These are phyloP conservation scores for Casuarina equisetifolia DNA, from an alignment of 306 rosid genomes.

Conservation along the genomic window DNA sequence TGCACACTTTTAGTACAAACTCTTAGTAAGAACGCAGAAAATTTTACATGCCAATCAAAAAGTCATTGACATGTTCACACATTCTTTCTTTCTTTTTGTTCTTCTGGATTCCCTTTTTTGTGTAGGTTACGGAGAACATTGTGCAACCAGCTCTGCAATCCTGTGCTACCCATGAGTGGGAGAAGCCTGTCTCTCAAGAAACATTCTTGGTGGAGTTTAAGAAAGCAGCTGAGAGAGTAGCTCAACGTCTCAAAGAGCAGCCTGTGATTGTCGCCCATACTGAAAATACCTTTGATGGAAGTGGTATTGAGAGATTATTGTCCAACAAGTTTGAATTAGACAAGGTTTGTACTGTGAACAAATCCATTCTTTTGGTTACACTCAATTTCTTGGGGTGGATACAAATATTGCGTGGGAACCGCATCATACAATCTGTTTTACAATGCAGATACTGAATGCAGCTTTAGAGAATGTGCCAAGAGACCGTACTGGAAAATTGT, in stretches of 20 bases:
- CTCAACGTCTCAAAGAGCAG: slow-evolving; percentile 60
- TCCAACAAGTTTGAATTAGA: slow-evolving; percentile 91
- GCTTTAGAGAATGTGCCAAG: slow-evolving; percentile 63
- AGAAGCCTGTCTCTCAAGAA: slow-evolving; percentile 59
- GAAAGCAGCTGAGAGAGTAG: slow-evolving; percentile 52
- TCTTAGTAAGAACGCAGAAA: not conserved
- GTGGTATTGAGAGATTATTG: slow-evolving; percentile 62
- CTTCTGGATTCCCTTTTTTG: slow-evolving; percentile 4
- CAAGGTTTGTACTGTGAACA: slow-evolving; percentile 50
- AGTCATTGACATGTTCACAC: not conserved
- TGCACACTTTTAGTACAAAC: not conserved
- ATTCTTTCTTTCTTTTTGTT: not conserved
- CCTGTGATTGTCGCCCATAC: slow-evolving; percentile 89
- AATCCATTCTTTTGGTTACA: not conserved
- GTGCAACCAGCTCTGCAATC: slow-evolving; percentile 67
- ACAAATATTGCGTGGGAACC: not conserved
- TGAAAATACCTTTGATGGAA: slow-evolving; percentile 89
- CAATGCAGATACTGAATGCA: slow-evolving; percentile 60
- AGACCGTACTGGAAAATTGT: slow-evolving; percentile 70
- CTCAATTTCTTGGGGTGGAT: not conserved
- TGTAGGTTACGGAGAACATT: slow-evolving; percentile 63
- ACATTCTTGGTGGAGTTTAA: slow-evolving; percentile 73
- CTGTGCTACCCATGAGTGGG: slow-evolving; percentile 41
- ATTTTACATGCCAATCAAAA: not conserved
- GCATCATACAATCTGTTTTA: slow-evolving; percentile 6